phyloP scores from a whole-genome alignment of 768 basidiomycete genomes.

The Lactarius trivialis region DNA sequence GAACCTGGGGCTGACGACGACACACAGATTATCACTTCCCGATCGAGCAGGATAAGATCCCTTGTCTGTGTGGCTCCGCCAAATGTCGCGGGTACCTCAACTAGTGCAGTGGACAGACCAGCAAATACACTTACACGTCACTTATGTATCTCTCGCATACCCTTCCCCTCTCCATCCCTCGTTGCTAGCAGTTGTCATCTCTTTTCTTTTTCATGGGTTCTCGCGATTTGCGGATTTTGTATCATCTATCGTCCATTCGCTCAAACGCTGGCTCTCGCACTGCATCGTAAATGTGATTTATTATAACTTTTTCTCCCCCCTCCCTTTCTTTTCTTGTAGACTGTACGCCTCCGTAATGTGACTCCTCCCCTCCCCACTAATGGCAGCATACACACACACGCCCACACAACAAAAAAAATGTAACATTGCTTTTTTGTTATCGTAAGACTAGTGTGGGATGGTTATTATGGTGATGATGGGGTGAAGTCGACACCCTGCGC shows the following conservation, averaged over 20 bases:
- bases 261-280: constrained; percentile 25
- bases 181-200: constrained; percentile 17
- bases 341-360: constrained; percentile 19
- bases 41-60: constrained; percentile 96
- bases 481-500: constrained; percentile 91
- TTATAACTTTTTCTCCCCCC: constrained; percentile 12
- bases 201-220: constrained; percentile 18
- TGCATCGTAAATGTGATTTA: constrained; percentile 24
- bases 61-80: constrained; percentile 82
- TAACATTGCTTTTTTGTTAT: constrained; percentile 11
- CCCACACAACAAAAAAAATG: constrained; percentile 11
- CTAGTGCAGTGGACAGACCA: constrained; percentile 40
- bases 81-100: constrained; percentile 96
- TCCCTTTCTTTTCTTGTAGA: not conserved
- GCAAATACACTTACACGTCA: constrained; percentile 19
- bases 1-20: constrained; percentile 1
- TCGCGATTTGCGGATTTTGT: constrained; percentile 23
- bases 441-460: not conserved
- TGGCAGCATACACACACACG: constrained; percentile 2
- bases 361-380: not conserved
- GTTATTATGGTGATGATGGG: constrained; percentile 28
- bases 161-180: constrained; percentile 18
- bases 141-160: constrained; percentile 26
- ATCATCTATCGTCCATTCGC: constrained; percentile 28
- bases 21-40: constrained; percentile 94